A percentile compares a stretch with the other conserved stretches of the same genome.
These are phyloP conservation scores for Barnettozyma hawaiiensis DNA, from an alignment of 1,139 yeast genomes.

Conservation along the genomic window DNA sequence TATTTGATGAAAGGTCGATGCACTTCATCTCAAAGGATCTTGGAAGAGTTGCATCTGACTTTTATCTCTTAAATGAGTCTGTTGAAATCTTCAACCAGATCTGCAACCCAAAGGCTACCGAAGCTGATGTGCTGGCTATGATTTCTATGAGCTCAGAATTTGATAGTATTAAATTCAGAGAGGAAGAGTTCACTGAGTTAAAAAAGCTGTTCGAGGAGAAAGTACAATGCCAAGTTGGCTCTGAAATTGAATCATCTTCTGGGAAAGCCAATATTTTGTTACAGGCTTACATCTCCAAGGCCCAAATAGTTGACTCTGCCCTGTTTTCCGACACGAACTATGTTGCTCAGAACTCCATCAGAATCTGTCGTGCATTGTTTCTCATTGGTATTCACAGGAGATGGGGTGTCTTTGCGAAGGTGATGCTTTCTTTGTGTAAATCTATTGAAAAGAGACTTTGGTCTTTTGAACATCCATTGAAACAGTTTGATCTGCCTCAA, in stretches of 20 bases:
- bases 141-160: conserved; percentile 92
- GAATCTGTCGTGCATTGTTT: conserved; percentile 89
- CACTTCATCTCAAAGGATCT: conserved; percentile 80
- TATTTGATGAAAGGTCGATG: conserved; percentile 80
- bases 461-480: conserved; percentile 88
- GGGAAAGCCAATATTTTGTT: conserved; percentile 85
- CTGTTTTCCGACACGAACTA: conserved; percentile 82
- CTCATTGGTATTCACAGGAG: conserved; percentile 79
- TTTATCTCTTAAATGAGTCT: conserved; percentile 77
- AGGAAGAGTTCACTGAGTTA: conserved; percentile 79
- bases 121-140: conserved; percentile 86
- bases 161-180: conserved; percentile 82
- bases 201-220: conserved; percentile 53
- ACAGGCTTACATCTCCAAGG: conserved; percentile 82
- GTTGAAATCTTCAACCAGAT: conserved; percentile 85
- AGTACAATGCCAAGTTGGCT: conserved; percentile 78
- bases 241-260: conserved; percentile 67
- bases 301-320: conserved; percentile 70
- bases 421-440: conserved; percentile 75
- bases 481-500: conserved; percentile 78
- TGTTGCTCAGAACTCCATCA: conserved; percentile 91
- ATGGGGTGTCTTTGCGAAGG: conserved; percentile 79
- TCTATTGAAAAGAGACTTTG: conserved; percentile 80
- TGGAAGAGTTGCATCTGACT: conserved; percentile 93
- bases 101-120: conserved; percentile 81